phyloP scores from a whole-genome alignment of 306 rosid species.

The Cucurbita pepo region DNA sequence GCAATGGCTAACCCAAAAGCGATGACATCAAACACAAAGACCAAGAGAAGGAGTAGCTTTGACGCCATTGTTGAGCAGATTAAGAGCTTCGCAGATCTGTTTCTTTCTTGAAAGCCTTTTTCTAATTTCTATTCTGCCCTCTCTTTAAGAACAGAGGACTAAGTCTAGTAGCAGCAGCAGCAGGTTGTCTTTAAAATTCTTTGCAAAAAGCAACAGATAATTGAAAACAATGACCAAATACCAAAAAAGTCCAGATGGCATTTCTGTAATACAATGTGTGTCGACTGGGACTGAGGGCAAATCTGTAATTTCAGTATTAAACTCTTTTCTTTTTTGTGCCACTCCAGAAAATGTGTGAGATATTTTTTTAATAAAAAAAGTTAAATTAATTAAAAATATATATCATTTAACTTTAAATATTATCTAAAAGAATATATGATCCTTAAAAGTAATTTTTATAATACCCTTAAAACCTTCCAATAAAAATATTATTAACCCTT shows the following conservation, averaged over 20 bases:
- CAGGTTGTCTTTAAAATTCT: neutral
- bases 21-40: conserved; percentile 3
- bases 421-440: too few relatives aligned
- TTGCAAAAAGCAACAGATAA: neutral
- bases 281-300: neutral
- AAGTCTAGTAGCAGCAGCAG: neutral
- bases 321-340: too few relatives aligned
- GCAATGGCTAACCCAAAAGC: conserved; percentile 8
- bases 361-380: too few relatives aligned
- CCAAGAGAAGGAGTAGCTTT: neutral
- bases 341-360: too few relatives aligned
- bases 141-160: neutral
- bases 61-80: conserved; percentile 2
- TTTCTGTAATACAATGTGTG: neutral
- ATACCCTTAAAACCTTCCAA: too few relatives aligned
- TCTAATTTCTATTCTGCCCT: neutral
- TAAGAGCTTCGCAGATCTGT: neutral
- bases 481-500: too few relatives aligned
- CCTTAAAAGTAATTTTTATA: too few relatives aligned
- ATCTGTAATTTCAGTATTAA: neutral
- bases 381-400: too few relatives aligned
- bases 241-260: neutral
- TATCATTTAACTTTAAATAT: too few relatives aligned
- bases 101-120: neutral
- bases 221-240: neutral